These are phyloP conservation scores for Linum tenue DNA, from an alignment of 345 rosid species.

Conservation along the genomic window DNA sequence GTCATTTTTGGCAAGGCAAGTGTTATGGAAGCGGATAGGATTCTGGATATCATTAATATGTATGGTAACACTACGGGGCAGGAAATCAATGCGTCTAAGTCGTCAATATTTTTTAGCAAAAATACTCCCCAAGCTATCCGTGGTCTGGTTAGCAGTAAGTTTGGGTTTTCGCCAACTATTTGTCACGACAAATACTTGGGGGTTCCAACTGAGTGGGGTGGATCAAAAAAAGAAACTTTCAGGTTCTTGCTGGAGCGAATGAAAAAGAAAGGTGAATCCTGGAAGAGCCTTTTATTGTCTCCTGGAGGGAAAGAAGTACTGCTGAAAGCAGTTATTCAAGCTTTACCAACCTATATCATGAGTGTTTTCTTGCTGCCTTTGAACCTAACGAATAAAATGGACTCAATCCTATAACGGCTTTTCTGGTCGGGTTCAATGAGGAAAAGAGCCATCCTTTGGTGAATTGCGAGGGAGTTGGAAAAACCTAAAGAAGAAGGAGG, in stretches of 20 bases:
- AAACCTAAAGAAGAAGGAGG: too few species aligned
- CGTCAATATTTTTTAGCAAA: too few species aligned
- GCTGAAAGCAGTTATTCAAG: neutral
- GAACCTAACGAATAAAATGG: neutral
- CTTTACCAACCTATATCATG: neutral
- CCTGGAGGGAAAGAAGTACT: neutral
- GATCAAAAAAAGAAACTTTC: neutral
- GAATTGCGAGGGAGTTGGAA: too few species aligned
- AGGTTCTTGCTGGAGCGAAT: neutral
- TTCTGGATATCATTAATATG: too few species aligned
- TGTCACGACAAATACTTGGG: too few species aligned
- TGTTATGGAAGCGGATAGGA: too few species aligned
- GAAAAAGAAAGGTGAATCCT: neutral
- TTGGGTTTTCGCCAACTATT: too few species aligned
- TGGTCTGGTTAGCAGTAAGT: too few species aligned
- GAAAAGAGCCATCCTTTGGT: neutral
- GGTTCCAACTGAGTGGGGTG: neutral
- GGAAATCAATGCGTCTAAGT: too few species aligned
- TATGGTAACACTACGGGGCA: too few species aligned
- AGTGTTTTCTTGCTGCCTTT: neutral
- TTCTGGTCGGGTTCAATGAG: neutral
- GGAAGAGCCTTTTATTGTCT: neutral
- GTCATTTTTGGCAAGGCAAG: too few species aligned
- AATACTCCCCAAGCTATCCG: too few species aligned
- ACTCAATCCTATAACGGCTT: neutral